Conservation (phyloP, 805 yeast genomes). For the Myxozyma lipomycoides region DNA sequence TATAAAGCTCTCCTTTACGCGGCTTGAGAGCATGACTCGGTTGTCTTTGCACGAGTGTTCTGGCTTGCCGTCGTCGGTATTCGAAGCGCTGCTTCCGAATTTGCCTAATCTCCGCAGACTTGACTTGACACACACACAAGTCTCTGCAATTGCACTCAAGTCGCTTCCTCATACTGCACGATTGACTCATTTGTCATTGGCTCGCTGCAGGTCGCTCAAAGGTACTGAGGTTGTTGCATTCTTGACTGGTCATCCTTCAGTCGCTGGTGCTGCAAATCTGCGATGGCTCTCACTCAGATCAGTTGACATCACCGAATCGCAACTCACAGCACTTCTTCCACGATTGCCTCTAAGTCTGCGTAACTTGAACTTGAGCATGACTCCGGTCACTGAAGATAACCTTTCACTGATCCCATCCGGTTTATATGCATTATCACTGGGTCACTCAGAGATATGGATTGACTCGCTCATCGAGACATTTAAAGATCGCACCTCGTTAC, state of each 20-base stretch:
- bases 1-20: constrained; percentile 34
- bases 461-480: constrained; percentile 31
- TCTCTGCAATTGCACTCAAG: constrained; percentile 58
- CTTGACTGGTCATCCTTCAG: constrained; percentile 65
- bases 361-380: constrained; percentile 61
- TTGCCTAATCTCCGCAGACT: constrained; percentile 56
- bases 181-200: constrained; percentile 68
- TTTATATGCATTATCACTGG: constrained; percentile 36
- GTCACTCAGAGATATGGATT: constrained; percentile 32
- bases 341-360: constrained; percentile 42
- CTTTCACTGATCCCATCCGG: constrained; percentile 34
- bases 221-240: constrained; percentile 69
- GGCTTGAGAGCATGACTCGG: constrained; percentile 36
- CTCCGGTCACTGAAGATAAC: constrained; percentile 48
- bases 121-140: constrained; percentile 77
- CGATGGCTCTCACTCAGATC: constrained; percentile 67
- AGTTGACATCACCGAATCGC: constrained; percentile 48
- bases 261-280: constrained; percentile 36
- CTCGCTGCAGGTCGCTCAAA: constrained; percentile 37
- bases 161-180: constrained; percentile 54
- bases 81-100: constrained; percentile 55
- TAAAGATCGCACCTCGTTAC: constrained; percentile 38
- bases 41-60: constrained; percentile 87
- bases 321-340: constrained; percentile 49
- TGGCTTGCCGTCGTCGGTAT: constrained; percentile 57